A percentile compares a stretch with the other conserved stretches of the same genome.
These are phyloP conservation scores for Curvularia verruculosa DNA, from an alignment of 2,329 filamentous ascomycete genomes.

Conservation along the genomic window DNA sequence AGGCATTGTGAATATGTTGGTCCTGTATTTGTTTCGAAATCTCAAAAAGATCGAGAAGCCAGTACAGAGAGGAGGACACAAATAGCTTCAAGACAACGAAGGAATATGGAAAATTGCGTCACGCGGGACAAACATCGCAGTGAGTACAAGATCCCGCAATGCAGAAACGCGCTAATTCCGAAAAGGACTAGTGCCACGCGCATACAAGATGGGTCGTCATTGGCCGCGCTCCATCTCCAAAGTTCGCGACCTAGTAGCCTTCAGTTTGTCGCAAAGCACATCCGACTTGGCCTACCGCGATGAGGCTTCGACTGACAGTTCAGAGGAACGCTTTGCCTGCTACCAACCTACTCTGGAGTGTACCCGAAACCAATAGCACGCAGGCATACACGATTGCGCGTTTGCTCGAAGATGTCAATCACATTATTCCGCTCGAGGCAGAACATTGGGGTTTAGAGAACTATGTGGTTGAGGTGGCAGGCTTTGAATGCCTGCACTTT, in stretches of 20 bases:
- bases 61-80: neutral
- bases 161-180: conserved; percentile 2
- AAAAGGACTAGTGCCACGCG: neutral
- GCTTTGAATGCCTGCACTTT: conserved; percentile 89
- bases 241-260: conserved; percentile 7
- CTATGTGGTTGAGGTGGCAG: conserved; percentile 79
- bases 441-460: conserved; percentile 86
- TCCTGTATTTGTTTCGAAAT: neutral
- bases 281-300: conserved; percentile 24
- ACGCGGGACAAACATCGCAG: conserved; percentile 6
- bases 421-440: conserved; percentile 80
- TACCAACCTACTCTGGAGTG: conserved; percentile 48
- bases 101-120: conserved; percentile 5
- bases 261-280: conserved; percentile 3
- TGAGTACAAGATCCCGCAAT: conserved; percentile 4
- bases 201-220: conserved; percentile 8
- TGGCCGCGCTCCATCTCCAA: conserved; percentile 7
- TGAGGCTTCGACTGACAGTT: conserved; percentile 48
- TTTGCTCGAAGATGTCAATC: conserved; percentile 78
- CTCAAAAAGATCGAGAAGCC: neutral
- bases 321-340: conserved; percentile 46
- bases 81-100: neutral
- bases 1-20: conserved; percentile 27
- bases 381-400: conserved; percentile 68
- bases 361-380: conserved; percentile 40